A percentile compares a stretch with the other conserved stretches of the same genome.
phyloP scores from a whole-genome alignment of 805 yeast species.

The Saturnispora besseyi region DNA sequence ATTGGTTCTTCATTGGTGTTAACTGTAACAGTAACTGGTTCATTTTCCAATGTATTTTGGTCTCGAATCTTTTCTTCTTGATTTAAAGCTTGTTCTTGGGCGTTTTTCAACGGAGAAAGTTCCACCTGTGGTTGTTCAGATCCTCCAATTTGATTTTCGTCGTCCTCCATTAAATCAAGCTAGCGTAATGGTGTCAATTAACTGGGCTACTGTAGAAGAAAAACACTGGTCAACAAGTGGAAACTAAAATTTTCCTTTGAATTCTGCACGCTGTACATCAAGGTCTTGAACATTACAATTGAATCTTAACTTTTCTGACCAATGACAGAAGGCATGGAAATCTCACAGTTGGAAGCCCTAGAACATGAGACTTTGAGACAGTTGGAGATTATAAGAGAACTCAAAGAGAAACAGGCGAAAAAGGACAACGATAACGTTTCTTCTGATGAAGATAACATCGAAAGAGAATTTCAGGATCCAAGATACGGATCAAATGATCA shows the following conservation, averaged over 20 bases:
- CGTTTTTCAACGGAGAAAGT: background rate
- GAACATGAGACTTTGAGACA: conserved; percentile 20
- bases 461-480: conserved; percentile 18
- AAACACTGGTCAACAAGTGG: background rate
- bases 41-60: background rate
- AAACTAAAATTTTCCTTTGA: background rate
- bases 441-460: conserved; percentile 20
- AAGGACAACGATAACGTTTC: conserved; percentile 15
- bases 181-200: background rate
- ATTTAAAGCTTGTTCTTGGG: background rate
- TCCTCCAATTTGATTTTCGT: background rate
- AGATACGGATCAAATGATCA: conserved; percentile 7
- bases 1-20: no score
- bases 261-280: background rate
- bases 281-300: no score
- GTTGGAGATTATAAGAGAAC: conserved; percentile 15
- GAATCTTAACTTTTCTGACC: no score
- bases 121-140: background rate
- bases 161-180: background rate
- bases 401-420: conserved; percentile 15
- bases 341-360: conserved; percentile 16
- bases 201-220: background rate
- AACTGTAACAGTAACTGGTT: no score
- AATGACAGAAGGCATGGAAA: background rate
- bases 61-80: background rate